These are phyloP conservation scores for Picea sitchensis DNA, from an alignment of 75 land plant species.

Conservation along the genomic window DNA sequence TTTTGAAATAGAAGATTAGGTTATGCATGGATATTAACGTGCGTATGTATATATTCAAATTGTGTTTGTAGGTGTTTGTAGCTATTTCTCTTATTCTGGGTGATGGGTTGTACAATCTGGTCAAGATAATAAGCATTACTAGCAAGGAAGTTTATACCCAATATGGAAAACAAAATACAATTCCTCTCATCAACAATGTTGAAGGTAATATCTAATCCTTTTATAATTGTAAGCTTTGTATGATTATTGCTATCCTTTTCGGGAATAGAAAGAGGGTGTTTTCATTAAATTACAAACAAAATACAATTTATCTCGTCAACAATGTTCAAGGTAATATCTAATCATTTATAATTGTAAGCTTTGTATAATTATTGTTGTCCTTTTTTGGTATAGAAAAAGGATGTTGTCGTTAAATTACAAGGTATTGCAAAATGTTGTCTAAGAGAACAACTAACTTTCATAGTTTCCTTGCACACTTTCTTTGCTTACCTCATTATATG, in stretches of 20 bases:
- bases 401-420: neutral
- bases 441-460: neutral
- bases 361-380: neutral
- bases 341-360: neutral
- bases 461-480: neutral
- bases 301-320: constrained; percentile 14
- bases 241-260: neutral
- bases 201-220: constrained; percentile 16
- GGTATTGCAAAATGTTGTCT: neutral
- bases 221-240: neutral
- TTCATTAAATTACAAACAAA: neutral
- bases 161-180: constrained; percentile 7
- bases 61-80: constrained; percentile 46
- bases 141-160: constrained; percentile 21
- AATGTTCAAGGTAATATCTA: constrained; percentile 16
- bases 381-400: constrained; percentile 4
- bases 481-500: neutral
- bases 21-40: neutral
- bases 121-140: constrained; percentile 39
- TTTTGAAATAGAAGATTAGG: neutral
- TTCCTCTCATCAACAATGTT: constrained; percentile 16
- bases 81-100: constrained; percentile 55
- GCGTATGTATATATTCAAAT: neutral
- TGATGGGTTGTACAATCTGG: constrained; percentile 53
- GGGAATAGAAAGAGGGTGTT: neutral